phyloP scores from a whole-genome alignment of 1,284 basidiomycete genomes.

The Singerocomus rubriflavus region DNA sequence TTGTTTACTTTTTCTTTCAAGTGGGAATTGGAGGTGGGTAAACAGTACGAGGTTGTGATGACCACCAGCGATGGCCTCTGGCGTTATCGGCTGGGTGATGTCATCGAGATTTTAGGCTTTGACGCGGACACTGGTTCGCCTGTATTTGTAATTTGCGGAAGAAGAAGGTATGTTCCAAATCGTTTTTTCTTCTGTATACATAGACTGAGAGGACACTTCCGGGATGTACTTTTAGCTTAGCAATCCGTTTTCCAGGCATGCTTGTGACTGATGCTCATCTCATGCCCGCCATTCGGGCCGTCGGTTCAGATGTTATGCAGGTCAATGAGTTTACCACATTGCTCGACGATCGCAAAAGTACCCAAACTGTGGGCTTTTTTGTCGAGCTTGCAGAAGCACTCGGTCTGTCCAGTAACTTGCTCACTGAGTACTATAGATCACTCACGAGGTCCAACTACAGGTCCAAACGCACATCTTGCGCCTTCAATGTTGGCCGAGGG shows the following conservation, averaged over 20 bases:
- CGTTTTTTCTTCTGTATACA: no score
- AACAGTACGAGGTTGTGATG: constrained; percentile 9
- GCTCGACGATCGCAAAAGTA: no score
- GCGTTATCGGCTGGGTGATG: constrained; percentile 11
- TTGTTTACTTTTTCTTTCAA: not conserved
- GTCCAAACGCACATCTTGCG: not conserved
- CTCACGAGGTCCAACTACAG: no score
- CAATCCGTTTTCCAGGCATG: no score
- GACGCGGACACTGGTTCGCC: constrained; percentile 3
- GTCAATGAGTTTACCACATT: no score
- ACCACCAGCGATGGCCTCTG: constrained; percentile 16
- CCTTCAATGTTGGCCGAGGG: constrained; percentile 1
- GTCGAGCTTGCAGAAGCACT: no score
- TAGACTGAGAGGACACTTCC: not conserved
- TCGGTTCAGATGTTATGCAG: no score
- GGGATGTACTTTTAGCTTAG: not conserved
- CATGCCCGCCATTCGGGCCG: no score
- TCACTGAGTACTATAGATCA: no score
- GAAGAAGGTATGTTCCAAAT: constrained; percentile 2
- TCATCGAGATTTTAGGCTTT: constrained; percentile 7
- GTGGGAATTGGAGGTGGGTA: constrained; percentile 11
- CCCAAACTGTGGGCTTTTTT: no score
- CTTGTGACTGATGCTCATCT: no score
- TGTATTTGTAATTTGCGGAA: constrained; percentile 3
- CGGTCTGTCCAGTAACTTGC: no score